Evolutionary conservation across 106 monocot genomes (phyloP), one percentile per base, ranked within the genome.

Genomic region (Alisma plantagoaquatica): DNA sequence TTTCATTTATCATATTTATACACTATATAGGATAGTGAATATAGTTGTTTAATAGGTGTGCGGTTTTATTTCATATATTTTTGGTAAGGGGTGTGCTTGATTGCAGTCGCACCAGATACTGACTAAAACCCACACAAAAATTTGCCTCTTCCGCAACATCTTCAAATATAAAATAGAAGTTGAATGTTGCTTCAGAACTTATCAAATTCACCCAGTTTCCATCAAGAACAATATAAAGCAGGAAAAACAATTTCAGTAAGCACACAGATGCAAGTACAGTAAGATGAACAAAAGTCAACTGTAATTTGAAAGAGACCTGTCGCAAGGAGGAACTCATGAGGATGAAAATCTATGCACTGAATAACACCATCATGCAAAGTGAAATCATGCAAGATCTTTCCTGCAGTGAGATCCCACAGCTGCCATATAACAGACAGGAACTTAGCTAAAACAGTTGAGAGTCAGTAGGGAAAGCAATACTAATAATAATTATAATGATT

Each of bases 351-450:
- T 43, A 94, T 87, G 66, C 93, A 77, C 38, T 51, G 56, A 51
- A 94, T 80, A 33, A 26, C 56, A 41, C 77, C 93, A 64, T 57
- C 69, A 51, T 93, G 93, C 35, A 70, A 75, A 56, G 83, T 83
- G 59, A 94, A 94, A 54, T 94, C 93, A 65, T 94, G 83, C 51
- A 94, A 58, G 31, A 87, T 74, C 67, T 87, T 94, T 46, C 93
- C 93, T 45, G 93, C 93, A 46, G 93, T 94, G 62, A 94, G 35
- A 83, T 94, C 93, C 93, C 87, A 94, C 33, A 94, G 29, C 74
- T 83, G 70, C 12, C 33, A 46, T 50, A 29, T 20, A 3, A 23
- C 18, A 19, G 38, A 55, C 5, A 22, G 20, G 32, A 55, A 49
- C 23, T 14, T 49, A 22, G 7, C 12, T 24, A 21, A 49, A 49